Percentiles rank a stretch among this genome's conserved stretches.
phyloP scores from a whole-genome alignment of 257 asterid genomes.

The Osmanthus fragrans region DNA sequence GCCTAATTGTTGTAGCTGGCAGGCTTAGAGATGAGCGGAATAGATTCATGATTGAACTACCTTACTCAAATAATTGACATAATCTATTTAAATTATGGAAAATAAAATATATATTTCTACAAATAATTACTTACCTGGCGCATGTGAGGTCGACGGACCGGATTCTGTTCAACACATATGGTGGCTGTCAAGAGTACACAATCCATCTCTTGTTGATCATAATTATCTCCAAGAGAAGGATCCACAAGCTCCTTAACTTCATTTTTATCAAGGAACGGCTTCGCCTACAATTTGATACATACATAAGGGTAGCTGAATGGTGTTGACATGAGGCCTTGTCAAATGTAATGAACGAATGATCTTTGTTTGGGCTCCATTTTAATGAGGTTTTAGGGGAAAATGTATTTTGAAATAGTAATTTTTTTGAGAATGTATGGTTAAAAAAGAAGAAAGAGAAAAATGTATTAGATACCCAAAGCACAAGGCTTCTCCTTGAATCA shows the following conservation, averaged over 20 bases:
- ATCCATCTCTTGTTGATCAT: constrained; percentile 41
- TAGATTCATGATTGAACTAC: too few relatives aligned
- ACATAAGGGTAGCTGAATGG: background rate
- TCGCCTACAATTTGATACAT: constrained; percentile 43
- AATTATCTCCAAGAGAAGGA: constrained; percentile 46
- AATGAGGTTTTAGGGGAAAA: too few relatives aligned
- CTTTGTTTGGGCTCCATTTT: background rate
- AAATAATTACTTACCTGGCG: constrained; percentile 46
- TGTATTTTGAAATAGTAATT: too few relatives aligned
- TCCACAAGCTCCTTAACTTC: constrained; percentile 42
- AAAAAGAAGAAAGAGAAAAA: too few relatives aligned
- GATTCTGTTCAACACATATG: constrained; percentile 47
- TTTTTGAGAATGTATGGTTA: too few relatives aligned
- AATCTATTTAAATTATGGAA: background rate
- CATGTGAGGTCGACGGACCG: constrained; percentile 65
- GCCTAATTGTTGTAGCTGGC: too few relatives aligned
- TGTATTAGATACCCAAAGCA: constrained; percentile 56
- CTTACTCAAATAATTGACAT: too few relatives aligned
- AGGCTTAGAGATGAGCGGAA: too few relatives aligned
- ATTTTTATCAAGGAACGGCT: constrained; percentile 54
- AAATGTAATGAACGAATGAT: background rate
- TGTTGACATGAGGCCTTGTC: background rate
- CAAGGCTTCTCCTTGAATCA: constrained; percentile 55
- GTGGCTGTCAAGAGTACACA: constrained; percentile 52
- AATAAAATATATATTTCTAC: too few relatives aligned